These are phyloP conservation scores for Scedosporium minutisporum DNA, from an alignment of 2,329 filamentous ascomycete species.

Conservation along the genomic window DNA sequence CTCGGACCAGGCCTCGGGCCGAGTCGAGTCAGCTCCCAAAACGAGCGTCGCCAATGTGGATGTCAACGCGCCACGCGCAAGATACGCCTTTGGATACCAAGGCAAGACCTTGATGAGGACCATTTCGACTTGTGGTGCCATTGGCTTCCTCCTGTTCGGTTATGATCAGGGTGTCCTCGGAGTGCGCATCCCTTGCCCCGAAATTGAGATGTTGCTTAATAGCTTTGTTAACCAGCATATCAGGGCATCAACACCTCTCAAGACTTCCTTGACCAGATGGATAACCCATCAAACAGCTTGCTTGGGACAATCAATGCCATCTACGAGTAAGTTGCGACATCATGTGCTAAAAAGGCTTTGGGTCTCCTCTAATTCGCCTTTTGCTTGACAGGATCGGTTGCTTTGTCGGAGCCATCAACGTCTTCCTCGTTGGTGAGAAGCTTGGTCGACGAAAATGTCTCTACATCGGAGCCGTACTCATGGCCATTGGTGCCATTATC, in stretches of 20 bases:
- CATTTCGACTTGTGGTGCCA: slow-evolving; percentile 2
- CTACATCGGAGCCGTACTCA: slow-evolving; percentile 48
- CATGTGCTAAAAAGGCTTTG: neutral
- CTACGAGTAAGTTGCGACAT: neutral
- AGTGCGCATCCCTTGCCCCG: neutral
- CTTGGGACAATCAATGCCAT: slow-evolving; percentile 8
- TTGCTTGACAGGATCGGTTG: neutral
- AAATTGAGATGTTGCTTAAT: neutral
- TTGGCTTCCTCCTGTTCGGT: slow-evolving; percentile 48
- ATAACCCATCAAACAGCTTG: slow-evolving; percentile 1
- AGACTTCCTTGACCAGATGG: slow-evolving; percentile 38
- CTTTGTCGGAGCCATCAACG: slow-evolving; percentile 4
- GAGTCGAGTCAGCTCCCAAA: neutral
- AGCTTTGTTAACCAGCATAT: neutral
- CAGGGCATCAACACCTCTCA: slow-evolving; percentile 37
- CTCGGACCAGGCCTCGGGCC: neutral
- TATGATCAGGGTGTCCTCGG: slow-evolving; percentile 38
- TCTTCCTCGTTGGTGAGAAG: slow-evolving; percentile 42
- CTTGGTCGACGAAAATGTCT: slow-evolving; percentile 52
- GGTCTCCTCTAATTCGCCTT: neutral
- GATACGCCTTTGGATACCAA: slow-evolving; percentile 5
- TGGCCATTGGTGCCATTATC: slow-evolving; percentile 45
- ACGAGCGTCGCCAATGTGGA: neutral
- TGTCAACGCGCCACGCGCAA: neutral
- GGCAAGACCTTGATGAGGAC: neutral